phyloP scores from a whole-genome alignment of 805 yeast species.

The Kodamaea leandrae region DNA sequence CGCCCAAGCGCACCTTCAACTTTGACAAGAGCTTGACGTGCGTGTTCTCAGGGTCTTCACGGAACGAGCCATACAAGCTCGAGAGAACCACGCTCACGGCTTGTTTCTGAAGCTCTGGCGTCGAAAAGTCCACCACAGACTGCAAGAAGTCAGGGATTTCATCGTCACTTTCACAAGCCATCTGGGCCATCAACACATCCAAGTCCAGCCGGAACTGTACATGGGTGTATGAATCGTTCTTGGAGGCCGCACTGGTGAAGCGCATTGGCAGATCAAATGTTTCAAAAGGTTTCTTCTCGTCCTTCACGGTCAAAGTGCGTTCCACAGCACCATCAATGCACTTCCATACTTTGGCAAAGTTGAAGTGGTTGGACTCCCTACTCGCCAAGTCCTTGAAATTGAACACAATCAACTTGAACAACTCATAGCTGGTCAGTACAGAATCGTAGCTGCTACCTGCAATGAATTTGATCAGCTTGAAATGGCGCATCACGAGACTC shows the following conservation, averaged over 20 bases:
- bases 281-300: conserved; percentile 12
- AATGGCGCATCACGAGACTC: conserved; percentile 30
- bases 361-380: conserved; percentile 33
- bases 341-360: conserved; percentile 34
- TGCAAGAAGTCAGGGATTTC: conserved; percentile 16
- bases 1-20: conserved; percentile 6
- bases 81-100: conserved; percentile 8
- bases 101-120: conserved; percentile 4
- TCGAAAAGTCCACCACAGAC: conserved; percentile 9
- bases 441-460: conserved; percentile 28
- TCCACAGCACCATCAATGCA: conserved; percentile 24
- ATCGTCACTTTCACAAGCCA: conserved; percentile 16
- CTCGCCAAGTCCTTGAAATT: conserved; percentile 34
- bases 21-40: conserved; percentile 18
- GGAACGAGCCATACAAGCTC: conserved; percentile 2
- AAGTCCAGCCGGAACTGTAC: conserved; percentile 29
- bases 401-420: conserved; percentile 32
- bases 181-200: conserved; percentile 16
- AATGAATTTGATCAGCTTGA: conserved; percentile 32
- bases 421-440: conserved; percentile 30
- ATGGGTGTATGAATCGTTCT: conserved; percentile 19
- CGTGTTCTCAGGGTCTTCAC: conserved; percentile 15
- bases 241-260: conserved; percentile 21
- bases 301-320: background rate
- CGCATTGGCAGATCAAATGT: conserved; percentile 35